Percentiles rank a stretch among this genome's conserved stretches.
Evolutionary conservation across 108 stramenopile genomes (phyloP).

Genomic region (Pseudonitzschia delicatissima): DNA sequence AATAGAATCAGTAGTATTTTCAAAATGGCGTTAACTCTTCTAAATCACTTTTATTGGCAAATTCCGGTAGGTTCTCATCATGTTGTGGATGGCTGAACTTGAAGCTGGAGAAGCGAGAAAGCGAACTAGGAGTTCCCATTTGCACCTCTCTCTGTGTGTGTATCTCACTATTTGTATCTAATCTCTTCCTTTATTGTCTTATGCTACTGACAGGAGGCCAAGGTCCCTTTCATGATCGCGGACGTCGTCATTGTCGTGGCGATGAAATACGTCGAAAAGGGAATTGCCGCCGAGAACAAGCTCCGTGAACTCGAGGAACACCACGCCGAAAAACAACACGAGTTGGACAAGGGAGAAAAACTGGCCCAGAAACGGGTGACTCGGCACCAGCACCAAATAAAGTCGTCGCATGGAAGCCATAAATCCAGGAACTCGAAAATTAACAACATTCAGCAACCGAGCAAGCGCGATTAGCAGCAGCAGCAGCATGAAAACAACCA

Average conservation of each 20-base stretch:
- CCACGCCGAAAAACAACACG: slow-evolving; percentile 13
- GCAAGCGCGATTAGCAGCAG: neutral
- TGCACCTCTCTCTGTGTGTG: too few relatives aligned
- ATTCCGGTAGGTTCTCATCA: slow-evolving; percentile 35
- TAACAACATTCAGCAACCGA: neutral
- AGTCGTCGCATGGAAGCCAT: too few relatives aligned
- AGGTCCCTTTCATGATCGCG: slow-evolving; percentile 31
- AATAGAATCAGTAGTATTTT: too few relatives aligned
- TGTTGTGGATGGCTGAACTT: too few relatives aligned
- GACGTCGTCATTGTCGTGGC: slow-evolving; percentile 19
- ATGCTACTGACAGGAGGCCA: slow-evolving; percentile 17
- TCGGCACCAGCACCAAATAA: neutral
- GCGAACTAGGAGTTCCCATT: too few relatives aligned
- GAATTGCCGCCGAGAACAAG: slow-evolving; percentile 15
- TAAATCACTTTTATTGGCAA: slow-evolving; percentile 36
- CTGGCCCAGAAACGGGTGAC: slow-evolving; percentile 8
- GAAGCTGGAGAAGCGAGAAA: too few relatives aligned
- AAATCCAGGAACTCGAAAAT: too few relatives aligned
- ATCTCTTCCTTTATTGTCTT: too few relatives aligned
- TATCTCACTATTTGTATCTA: too few relatives aligned
- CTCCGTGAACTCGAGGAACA: slow-evolving; percentile 16
- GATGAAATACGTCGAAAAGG: slow-evolving; percentile 13
- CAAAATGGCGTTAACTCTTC: slow-evolving; percentile 39
- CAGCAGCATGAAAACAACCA: neutral
- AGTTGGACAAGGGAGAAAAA: slow-evolving; percentile 22